Base-by-base conservation (phyloP, 805 yeast genomes). In the Tetrapisispora namnaoensis region DNA sequence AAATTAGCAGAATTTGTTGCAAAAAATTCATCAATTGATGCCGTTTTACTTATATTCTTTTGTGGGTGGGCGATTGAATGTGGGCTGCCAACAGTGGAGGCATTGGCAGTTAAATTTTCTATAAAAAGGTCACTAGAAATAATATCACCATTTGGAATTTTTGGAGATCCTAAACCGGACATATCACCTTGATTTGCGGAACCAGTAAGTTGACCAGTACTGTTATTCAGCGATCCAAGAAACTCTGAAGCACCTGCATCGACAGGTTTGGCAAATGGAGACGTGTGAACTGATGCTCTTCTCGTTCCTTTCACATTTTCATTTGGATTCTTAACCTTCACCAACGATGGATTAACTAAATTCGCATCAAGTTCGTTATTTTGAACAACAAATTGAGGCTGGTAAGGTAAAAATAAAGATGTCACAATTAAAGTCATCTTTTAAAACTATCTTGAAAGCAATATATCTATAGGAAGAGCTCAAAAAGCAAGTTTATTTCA, bases 351-450 rank as follows among this genome's bases (percentile, higher is more conserved):
- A 42, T 62, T 62, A 2, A 60, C 59, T 37, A 67, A 53, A 20
- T 60, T 64, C 17, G 65, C 69, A 42, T 42, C 64, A 7, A 55
- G 55, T 7, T 54, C 51, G 17, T 57, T 49, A 7, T 63, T 63
- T 17, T 65, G 57, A 37, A 70, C 54, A 53, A 70, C 69, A 55
- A 71, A 70, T 53, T 83, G 86, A n/a, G 83, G 88, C 3, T 88
- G 81, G 58, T 80, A 80, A 2, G 93, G 93, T 43, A 84, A 69
- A 56, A 83, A 83, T 78, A 84, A 68, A 16, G 91, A 80, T 16
- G 85, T 89, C 27, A 84, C 77, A 40, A 82, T 77, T 24, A 83
- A 70, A 10, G 87, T 79, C 90, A 83, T 83, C 24, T 24, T 39
- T 1, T 17, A 17, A 22, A 2, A 42, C 13, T 36, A 36, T 24